Conservation (phyloP, 441 rosid genomes). For the Brassica hybrid region DNA sequence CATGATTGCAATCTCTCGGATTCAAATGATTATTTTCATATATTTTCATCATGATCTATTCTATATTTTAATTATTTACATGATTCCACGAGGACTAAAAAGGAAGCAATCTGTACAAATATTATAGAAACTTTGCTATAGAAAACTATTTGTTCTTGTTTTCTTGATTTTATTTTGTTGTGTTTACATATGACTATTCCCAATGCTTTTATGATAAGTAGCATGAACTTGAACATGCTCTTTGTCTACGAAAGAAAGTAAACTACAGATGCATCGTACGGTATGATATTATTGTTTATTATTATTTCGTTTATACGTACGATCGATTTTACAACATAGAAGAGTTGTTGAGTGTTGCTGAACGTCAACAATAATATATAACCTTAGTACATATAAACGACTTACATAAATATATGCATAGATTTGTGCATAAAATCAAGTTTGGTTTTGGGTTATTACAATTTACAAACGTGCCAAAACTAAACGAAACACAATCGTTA, state of each 20-base stretch:
- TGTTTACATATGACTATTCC: slow-evolving; percentile 18
- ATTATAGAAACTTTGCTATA: slow-evolving; percentile 15
- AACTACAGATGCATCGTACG: no score
- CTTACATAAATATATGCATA: no score
- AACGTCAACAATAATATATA: neutral
- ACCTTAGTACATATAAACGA: no score
- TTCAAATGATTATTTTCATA: slow-evolving; percentile 33
- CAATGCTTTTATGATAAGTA: slow-evolving; percentile 43
- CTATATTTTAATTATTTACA: slow-evolving; percentile 7
- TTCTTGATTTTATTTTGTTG: slow-evolving; percentile 5
- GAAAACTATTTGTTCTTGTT: neutral
- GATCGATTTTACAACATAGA: neutral
- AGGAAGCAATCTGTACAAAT: slow-evolving; percentile 16
- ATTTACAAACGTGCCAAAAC: neutral
- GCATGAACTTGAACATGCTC: slow-evolving; percentile 43
- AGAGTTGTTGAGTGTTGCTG: neutral
- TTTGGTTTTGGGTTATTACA: neutral
- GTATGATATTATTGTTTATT: no score
- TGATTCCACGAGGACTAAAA: slow-evolving; percentile 34
- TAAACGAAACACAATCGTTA: neutral
- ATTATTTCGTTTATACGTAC: neutral
- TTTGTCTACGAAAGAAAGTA: slow-evolving; percentile 21
- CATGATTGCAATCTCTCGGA: slow-evolving; percentile 42
- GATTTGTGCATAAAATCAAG: neutral
- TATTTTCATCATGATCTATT: slow-evolving; percentile 22